A percentile compares a stretch with the other conserved stretches of the same genome.
These are phyloP conservation scores for Myriosclerotinia curreyana DNA, from an alignment of 2,329 filamentous ascomycete genomes.

Conservation along the genomic window DNA sequence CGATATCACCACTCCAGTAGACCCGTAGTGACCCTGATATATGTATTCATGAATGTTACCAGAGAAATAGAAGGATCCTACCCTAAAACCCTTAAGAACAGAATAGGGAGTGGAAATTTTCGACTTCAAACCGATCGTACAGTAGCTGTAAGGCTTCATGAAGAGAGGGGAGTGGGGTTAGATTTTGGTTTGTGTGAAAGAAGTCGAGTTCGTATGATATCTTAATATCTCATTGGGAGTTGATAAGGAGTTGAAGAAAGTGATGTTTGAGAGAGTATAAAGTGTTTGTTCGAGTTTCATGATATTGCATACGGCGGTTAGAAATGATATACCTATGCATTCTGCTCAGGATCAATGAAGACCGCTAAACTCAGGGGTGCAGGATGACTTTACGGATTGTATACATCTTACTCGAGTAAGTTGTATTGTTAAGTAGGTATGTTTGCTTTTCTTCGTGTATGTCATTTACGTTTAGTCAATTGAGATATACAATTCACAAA, in stretches of 20 bases:
- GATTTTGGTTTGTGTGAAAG: background rate
- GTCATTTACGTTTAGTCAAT: too few relatives aligned
- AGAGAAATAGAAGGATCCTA: background rate
- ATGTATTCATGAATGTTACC: background rate
- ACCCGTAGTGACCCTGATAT: background rate
- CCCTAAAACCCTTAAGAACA: background rate
- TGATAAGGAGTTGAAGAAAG: background rate
- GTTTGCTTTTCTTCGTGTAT: background rate
- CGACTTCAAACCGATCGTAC: background rate
- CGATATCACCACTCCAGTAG: background rate
- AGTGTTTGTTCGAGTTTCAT: background rate
- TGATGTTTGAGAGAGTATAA: background rate
- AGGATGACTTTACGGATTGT: background rate
- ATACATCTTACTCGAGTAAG: background rate
- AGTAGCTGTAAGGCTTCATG: background rate
- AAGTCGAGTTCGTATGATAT: background rate
- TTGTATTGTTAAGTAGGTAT: background rate
- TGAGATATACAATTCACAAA: too few relatives aligned
- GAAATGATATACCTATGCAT: background rate
- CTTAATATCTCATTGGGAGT: background rate
- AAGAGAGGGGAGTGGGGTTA: background rate
- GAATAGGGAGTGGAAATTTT: background rate
- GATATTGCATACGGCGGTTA: background rate
- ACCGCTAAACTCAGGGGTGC: conserved; percentile 1
- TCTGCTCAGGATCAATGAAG: background rate